A percentile compares a stretch with the other conserved stretches of the same genome.
phyloP scores from a whole-genome alignment of 768 basidiomycete species.

The Tylopilus subfusipes region DNA sequence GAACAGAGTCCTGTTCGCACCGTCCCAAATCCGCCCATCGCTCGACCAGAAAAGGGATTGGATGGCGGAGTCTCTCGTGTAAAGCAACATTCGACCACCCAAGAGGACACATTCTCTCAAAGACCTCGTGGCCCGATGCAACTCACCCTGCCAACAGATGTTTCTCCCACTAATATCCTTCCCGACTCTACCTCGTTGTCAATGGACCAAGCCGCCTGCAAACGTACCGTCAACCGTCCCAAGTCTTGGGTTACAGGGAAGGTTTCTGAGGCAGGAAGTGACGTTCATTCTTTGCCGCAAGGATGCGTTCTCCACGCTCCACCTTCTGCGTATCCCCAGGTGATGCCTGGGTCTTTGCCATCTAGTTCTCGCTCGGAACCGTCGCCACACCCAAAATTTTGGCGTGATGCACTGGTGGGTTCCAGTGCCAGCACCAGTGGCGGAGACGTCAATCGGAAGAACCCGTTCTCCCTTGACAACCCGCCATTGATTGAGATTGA shows the following conservation, averaged over 20 bases:
- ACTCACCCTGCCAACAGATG: neutral
- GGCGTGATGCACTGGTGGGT: neutral
- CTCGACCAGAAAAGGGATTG: neutral
- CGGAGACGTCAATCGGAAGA: neutral
- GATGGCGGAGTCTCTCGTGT: neutral
- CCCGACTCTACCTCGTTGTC: neutral
- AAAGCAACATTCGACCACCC: neutral
- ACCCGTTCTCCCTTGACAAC: constrained; percentile 1
- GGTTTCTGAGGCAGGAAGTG: neutral
- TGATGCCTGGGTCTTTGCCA: constrained; percentile 27
- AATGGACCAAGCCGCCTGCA: neutral
- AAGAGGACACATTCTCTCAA: neutral
- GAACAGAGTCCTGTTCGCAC: constrained; percentile 27
- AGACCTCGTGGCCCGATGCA: neutral
- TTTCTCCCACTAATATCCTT: neutral
- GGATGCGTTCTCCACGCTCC: constrained; percentile 20
- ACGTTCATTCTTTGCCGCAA: neutral
- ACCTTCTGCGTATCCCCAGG: constrained; percentile 24
- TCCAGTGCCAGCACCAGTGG: neutral
- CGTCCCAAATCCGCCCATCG: neutral
- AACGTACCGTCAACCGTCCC: neutral
- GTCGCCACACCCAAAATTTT: neutral
- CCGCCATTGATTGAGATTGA: constrained; percentile 2
- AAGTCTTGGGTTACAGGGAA: neutral
- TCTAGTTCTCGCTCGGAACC: neutral